Percentiles rank a stretch among this genome's conserved stretches.
phyloP scores from a whole-genome alignment of 1,139 yeast genomes.

The Candida anutae region DNA sequence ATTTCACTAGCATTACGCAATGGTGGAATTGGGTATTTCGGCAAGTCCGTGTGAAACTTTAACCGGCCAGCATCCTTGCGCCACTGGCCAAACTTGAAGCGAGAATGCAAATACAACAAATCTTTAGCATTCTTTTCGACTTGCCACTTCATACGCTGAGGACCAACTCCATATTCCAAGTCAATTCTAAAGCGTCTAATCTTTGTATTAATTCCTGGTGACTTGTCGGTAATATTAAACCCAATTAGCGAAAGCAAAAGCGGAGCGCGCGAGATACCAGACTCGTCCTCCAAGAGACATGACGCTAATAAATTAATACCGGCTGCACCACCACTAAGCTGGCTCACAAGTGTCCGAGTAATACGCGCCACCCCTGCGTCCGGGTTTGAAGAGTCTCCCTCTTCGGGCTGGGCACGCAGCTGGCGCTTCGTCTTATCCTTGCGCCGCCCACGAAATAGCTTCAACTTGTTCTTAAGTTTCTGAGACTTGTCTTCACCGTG shows the following conservation, averaged over 20 bases:
- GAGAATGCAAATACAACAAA: conserved; percentile 58
- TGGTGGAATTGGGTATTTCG: conserved; percentile 33
- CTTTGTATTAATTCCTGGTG: conserved; percentile 32
- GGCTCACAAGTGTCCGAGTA: conserved; percentile 57
- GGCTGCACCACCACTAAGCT: conserved; percentile 69
- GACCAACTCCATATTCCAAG: conserved; percentile 86
- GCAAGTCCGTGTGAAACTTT: conserved; percentile 28
- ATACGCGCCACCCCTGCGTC: conserved; percentile 17
- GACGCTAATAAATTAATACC: conserved; percentile 74
- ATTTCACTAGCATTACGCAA: conserved; percentile 7
- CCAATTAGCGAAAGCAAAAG: conserved; percentile 67
- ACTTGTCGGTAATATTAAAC: conserved; percentile 49
- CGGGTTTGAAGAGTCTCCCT: neutral
- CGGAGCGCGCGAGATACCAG: conserved; percentile 75
- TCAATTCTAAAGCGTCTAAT: conserved; percentile 57
- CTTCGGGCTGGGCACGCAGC: conserved; percentile 12
- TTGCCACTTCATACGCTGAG: conserved; percentile 72
- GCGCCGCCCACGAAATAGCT: conserved; percentile 21
- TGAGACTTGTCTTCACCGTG: conserved; percentile 5
- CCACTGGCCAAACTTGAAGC: conserved; percentile 47
- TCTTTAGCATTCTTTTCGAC: conserved; percentile 69
- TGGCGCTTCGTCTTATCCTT: conserved; percentile 15
- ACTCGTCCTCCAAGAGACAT: conserved; percentile 68
- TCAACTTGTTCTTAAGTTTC: conserved; percentile 16
- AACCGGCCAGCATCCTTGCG: conserved; percentile 25